Conservation (phyloP, 495 filamentous ascomycete genomes). For the Podospora didyma region DNA sequence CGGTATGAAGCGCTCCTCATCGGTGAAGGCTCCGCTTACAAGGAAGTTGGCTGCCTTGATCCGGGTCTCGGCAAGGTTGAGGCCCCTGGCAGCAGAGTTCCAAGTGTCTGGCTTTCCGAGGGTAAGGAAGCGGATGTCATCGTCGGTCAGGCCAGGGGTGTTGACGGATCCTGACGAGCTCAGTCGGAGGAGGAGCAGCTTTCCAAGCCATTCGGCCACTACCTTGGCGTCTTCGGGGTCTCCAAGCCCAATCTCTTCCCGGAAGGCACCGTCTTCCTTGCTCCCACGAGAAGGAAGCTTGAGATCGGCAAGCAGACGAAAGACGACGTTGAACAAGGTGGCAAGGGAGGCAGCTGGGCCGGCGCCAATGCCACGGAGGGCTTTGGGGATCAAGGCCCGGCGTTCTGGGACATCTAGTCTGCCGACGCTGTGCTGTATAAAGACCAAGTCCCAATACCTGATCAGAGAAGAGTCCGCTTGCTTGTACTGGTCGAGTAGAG, state of each 20-base stretch:
- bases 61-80: conserved; percentile 66
- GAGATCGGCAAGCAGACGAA: conserved; percentile 69
- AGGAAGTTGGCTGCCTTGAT: conserved; percentile 65
- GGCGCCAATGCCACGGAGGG: conserved; percentile 69
- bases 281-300: conserved; percentile 70
- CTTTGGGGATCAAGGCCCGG: conserved; percentile 60
- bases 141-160: conserved; percentile 65
- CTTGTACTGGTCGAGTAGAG: conserved; percentile 87
- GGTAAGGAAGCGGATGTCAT: conserved; percentile 72
- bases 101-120: conserved; percentile 66
- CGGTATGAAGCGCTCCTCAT: conserved; percentile 76
- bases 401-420: conserved; percentile 53
- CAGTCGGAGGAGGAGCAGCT: conserved; percentile 67
- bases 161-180: conserved; percentile 28
- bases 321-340: conserved; percentile 79
- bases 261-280: conserved; percentile 67
- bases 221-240: conserved; percentile 63
- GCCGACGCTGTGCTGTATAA: conserved; percentile 81
- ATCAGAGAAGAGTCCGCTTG: conserved; percentile 65
- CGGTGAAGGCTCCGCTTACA: conserved; percentile 76
- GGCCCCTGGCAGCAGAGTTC: conserved; percentile 57
- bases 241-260: conserved; percentile 61
- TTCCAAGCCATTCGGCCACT: conserved; percentile 72
- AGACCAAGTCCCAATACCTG: conserved; percentile 82
- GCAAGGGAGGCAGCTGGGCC: conserved; percentile 61